phyloP scores from a whole-genome alignment of 352 stramenopile genomes.

The Globisporangium megalacanthum region DNA sequence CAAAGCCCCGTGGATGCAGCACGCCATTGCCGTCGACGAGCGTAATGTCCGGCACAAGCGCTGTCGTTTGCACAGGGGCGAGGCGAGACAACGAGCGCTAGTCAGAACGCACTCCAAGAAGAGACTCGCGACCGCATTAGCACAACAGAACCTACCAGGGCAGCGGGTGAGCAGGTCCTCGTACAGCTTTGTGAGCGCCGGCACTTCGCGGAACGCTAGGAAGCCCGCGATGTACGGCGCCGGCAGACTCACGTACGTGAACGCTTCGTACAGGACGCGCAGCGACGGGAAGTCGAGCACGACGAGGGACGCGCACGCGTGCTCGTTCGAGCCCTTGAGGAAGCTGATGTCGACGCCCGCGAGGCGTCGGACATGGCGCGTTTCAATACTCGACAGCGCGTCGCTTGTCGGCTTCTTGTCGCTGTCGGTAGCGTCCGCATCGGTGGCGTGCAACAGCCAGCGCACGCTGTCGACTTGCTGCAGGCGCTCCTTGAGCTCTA shows the following conservation, averaged over 20 bases:
- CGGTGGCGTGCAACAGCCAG: slow-evolving; percentile 25
- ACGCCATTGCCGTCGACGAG: slow-evolving; percentile 91
- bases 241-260: slow-evolving; percentile 77
- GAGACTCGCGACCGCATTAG: neutral
- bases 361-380: slow-evolving; percentile 28
- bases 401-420: neutral
- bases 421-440: neutral
- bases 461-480: slow-evolving; percentile 33
- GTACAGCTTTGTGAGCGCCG: slow-evolving; percentile 65
- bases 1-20: slow-evolving; percentile 87
- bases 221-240: slow-evolving; percentile 79
- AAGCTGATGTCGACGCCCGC: slow-evolving; percentile 85
- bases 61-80: slow-evolving; percentile 16
- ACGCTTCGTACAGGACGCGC: slow-evolving; percentile 70
- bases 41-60: slow-evolving; percentile 77
- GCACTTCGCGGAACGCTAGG: slow-evolving; percentile 75
- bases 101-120: neutral
- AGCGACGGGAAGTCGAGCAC: slow-evolving; percentile 64
- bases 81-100: neutral
- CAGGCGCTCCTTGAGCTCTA: slow-evolving; percentile 50
- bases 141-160: slow-evolving; percentile 27
- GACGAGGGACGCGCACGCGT: slow-evolving; percentile 80
- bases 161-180: slow-evolving; percentile 43
- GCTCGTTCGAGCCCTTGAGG: slow-evolving; percentile 68
- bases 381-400: neutral